phyloP scores from a whole-genome alignment of 352 stramenopile species.

The Phytophthora macrochlamydospora region DNA sequence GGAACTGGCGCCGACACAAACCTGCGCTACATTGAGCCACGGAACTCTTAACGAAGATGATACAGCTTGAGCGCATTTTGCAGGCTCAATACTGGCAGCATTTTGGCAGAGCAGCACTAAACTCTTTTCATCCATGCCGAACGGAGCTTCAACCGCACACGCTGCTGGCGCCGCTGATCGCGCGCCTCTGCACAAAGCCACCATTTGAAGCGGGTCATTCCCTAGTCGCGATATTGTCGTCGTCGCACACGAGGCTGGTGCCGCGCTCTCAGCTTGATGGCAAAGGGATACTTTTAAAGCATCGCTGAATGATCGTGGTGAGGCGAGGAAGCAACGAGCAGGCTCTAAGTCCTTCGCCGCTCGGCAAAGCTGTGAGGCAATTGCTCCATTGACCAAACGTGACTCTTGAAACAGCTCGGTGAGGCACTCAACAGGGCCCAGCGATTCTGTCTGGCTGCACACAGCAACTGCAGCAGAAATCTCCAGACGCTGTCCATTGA shows the following conservation, averaged over 20 bases:
- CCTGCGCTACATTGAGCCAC: conserved; percentile 33
- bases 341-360: conserved; percentile 31
- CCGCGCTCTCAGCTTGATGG: conserved; percentile 34
- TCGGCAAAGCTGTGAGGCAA: conserved; percentile 28
- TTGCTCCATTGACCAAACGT: conserved; percentile 2
- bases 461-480: conserved; percentile 22
- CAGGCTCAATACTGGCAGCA: conserved; percentile 35
- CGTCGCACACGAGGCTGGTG: conserved; percentile 40
- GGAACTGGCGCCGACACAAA: conserved; percentile 39
- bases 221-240: conserved; percentile 25
- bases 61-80: conserved; percentile 43
- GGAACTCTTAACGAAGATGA: conserved; percentile 32
- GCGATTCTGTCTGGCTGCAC: conserved; percentile 29
- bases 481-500: conserved; percentile 31
- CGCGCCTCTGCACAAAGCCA: conserved; percentile 41
- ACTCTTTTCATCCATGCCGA: conserved; percentile 41
- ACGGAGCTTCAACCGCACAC: conserved; percentile 46
- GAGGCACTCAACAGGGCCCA: conserved; percentile 29
- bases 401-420: conserved; percentile 19
- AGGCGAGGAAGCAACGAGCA: conserved; percentile 40
- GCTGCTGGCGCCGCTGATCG: conserved; percentile 26
- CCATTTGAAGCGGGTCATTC: conserved; percentile 16
- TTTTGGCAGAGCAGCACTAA: conserved; percentile 46
- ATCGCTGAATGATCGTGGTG: conserved; percentile 42
- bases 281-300: conserved; percentile 48